Percentiles rank a stretch among this genome's conserved stretches.
Conservation (phyloP, 2,329 filamentous ascomycete species). For the Meredithiella fracta region DNA sequence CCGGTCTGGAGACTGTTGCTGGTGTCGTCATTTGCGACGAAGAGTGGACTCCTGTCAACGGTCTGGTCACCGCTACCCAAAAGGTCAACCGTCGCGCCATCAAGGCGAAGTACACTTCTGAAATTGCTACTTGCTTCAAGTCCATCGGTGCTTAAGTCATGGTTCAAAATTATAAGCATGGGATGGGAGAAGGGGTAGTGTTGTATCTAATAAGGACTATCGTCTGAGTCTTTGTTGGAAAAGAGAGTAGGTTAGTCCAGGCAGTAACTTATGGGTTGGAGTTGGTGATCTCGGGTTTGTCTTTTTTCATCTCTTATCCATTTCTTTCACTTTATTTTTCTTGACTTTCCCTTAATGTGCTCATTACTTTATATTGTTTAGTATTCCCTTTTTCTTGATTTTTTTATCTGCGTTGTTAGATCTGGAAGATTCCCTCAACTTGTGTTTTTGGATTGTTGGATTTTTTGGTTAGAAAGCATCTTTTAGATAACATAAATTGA, state of each 20-base stretch:
- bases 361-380: not conserved
- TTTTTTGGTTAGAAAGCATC: not conserved
- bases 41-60: conserved; percentile 72
- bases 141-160: not conserved
- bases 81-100: conserved; percentile 41
- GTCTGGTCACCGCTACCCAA: conserved; percentile 44
- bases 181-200: too few relatives aligned
- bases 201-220: too few relatives aligned
- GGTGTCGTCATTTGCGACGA: conserved; percentile 67
- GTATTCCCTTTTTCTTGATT: not conserved
- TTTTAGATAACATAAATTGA: not conserved
- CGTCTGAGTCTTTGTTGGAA: too few relatives aligned
- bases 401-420: not conserved
- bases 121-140: conserved; percentile 31
- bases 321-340: not conserved
- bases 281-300: not conserved
- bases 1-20: conserved; percentile 55
- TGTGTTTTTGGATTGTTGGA: not conserved
- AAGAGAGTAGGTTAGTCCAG: too few relatives aligned
- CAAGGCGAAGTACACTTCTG: conserved; percentile 32
- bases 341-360: not conserved
- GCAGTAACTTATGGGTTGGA: too few relatives aligned
- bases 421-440: conserved; percentile 2
- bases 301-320: not conserved
- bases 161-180: not conserved